A percentile compares a stretch with the other conserved stretches of the same genome.
phyloP scores from a whole-genome alignment of 768 basidiomycete genomes.

The Serendipita sp. region DNA sequence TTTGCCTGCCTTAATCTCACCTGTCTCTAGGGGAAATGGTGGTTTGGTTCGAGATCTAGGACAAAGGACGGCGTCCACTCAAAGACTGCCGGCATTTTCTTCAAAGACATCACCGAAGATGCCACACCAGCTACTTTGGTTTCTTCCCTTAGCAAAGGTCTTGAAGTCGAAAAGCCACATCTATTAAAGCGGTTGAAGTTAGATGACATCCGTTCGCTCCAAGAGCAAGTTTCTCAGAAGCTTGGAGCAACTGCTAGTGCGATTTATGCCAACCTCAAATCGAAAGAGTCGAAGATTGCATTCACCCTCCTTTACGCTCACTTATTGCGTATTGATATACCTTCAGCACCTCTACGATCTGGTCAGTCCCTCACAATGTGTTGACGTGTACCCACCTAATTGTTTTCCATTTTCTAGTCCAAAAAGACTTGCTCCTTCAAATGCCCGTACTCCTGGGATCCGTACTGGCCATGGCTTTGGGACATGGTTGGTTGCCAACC shows the following conservation, averaged over 20 bases:
- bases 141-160: constrained; percentile 49
- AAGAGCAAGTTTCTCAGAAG: constrained; percentile 15
- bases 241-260: constrained; percentile 42
- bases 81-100: constrained; percentile 69
- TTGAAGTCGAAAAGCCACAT: constrained; percentile 36
- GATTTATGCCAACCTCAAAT: constrained; percentile 10
- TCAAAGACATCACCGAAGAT: constrained; percentile 72
- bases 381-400: neutral
- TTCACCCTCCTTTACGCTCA: constrained; percentile 73
- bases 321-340: constrained; percentile 48
- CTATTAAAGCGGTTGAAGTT: constrained; percentile 25
- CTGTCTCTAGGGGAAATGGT: constrained; percentile 62
- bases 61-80: constrained; percentile 87
- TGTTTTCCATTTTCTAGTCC: constrained; percentile 27
- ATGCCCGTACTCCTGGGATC: constrained; percentile 61
- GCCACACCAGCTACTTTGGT: constrained; percentile 58
- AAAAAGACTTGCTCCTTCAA: constrained; percentile 51
- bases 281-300: constrained; percentile 29
- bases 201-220: constrained; percentile 25
- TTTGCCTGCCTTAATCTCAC: neutral
- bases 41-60: constrained; percentile 79
- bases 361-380: constrained; percentile 28
- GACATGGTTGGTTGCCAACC: constrained; percentile 79
- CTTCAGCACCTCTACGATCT: constrained; percentile 36
- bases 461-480: constrained; percentile 61